Conservation (phyloP, 305 asterid genomes). For the Fraxinus paxiana region DNA sequence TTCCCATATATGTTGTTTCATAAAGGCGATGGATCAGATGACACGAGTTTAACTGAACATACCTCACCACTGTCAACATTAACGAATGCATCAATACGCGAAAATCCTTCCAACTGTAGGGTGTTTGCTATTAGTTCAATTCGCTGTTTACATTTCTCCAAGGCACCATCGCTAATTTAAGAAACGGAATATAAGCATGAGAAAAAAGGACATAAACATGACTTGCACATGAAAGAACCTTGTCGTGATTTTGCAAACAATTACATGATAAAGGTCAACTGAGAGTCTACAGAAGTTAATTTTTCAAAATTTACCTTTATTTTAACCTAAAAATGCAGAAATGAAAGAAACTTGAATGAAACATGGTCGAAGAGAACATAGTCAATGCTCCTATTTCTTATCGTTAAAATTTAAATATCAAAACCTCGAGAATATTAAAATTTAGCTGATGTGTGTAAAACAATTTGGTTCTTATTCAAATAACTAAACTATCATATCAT, state of each 20-base stretch:
- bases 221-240: not conserved
- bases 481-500: not conserved
- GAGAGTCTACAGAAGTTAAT: not conserved
- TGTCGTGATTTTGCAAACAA: not conserved
- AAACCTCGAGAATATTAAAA: not conserved
- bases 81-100: conserved; percentile 83
- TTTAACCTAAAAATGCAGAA: not conserved
- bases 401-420: not conserved
- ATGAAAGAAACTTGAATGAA: not conserved
- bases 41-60: conserved; percentile 18
- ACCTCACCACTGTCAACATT: conserved; percentile 83
- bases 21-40: not conserved
- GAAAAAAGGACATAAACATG: not conserved
- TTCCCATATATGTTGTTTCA: not conserved
- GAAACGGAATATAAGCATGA: conserved; percentile 12
- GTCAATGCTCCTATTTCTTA: not conserved
- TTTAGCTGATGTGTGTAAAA: not conserved
- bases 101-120: conserved; percentile 74
- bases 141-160: conserved; percentile 58
- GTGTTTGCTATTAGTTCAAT: conserved; percentile 78
- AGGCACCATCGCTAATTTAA: conserved; percentile 46
- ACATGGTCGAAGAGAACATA: not conserved
- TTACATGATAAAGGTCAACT: not conserved
- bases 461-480: not conserved
- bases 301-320: not conserved